Conservation (phyloP, 345 rosid species). For the Camelina neglecta region DNA sequence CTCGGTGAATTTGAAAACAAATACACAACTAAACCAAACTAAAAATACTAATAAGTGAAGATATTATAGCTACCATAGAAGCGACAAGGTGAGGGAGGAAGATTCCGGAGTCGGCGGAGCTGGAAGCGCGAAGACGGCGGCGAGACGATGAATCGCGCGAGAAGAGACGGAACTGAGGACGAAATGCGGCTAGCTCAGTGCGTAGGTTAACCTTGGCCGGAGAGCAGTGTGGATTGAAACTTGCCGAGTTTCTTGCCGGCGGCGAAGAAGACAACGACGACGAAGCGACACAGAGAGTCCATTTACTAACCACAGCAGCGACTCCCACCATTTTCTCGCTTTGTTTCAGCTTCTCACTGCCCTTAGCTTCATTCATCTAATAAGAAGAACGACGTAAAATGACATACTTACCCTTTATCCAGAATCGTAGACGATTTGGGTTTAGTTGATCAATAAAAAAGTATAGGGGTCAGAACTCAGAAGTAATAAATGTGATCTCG, state of each 20-base stretch:
- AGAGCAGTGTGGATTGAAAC: slow-evolving; percentile 31
- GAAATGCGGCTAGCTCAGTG: slow-evolving; percentile 53
- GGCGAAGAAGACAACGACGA: slow-evolving; percentile 22
- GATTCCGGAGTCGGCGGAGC: slow-evolving; percentile 55
- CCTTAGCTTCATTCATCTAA: slow-evolving; percentile 17
- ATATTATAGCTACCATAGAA: slow-evolving; percentile 55
- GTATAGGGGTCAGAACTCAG: neutral
- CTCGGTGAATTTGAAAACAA: neutral
- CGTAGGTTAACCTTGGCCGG: slow-evolving; percentile 40
- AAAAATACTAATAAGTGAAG: neutral
- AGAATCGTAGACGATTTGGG: neutral
- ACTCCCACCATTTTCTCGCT: slow-evolving; percentile 44
- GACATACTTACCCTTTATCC: slow-evolving; percentile 24
- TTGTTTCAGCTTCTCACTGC: neutral
- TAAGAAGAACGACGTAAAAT: neutral
- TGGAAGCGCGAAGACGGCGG: slow-evolving; percentile 47
- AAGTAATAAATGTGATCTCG: neutral
- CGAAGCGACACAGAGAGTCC: slow-evolving; percentile 32
- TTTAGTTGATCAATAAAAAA: neutral
- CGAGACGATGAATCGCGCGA: slow-evolving; percentile 44
- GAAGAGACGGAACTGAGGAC: slow-evolving; percentile 60
- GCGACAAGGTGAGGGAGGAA: slow-evolving; percentile 92
- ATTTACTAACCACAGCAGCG: slow-evolving; percentile 41
- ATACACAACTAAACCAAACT: neutral
- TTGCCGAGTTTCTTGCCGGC: neutral